Base-by-base conservation (phyloP, 108 stramenopile species). In the Fragilaria radians region DNA sequence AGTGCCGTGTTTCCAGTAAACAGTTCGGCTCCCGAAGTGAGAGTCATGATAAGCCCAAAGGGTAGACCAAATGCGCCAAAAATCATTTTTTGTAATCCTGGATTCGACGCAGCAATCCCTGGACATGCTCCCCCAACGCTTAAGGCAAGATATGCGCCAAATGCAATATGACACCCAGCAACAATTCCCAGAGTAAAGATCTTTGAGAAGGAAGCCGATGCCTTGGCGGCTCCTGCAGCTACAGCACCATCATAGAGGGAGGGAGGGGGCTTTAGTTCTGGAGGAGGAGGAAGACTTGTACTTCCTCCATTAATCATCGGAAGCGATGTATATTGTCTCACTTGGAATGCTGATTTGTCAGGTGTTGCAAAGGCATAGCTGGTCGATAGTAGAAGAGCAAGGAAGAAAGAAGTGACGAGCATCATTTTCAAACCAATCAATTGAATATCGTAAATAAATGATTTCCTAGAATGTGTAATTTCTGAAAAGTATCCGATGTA, bases 1-100 rank as follows among this genome's bases (percentile, higher is more conserved):
- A 23, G 80, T 61, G 74, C 85, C 64, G 60, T 89, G 67, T 87
- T 94, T 66, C 72, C 90, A 61, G 78, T 91, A 71, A 73, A 87
- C 42, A 77, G 80, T 62, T 81, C 80, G 19, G 54, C 80, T 26
- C 80, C 78, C 46, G 78, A 76, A 0, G 76, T 71, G 32, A 95
- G 67, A 1, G 86, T 86, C 88, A 91, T 86, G 61, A 95, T 88
- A 24, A 95, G 74, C 50, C 89, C 89, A 53, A 91, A 86, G 9
- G 93, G 93, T 57, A 95, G 72, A 5, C 88, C 88, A 53, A 89
- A 86, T 0, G 88, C 77, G 19, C 87, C 89, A 32, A 91, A 67
- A 61, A 90, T 82, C 32, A 90, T 89, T 82, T 91, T 90, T 54
- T 87, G 85, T 34, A 90, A 71, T 34, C 93, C 93, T 52, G 93